These are phyloP conservation scores for Carex parvula DNA, from an alignment of 176 grass and related monocot genomes.

Conservation along the genomic window DNA sequence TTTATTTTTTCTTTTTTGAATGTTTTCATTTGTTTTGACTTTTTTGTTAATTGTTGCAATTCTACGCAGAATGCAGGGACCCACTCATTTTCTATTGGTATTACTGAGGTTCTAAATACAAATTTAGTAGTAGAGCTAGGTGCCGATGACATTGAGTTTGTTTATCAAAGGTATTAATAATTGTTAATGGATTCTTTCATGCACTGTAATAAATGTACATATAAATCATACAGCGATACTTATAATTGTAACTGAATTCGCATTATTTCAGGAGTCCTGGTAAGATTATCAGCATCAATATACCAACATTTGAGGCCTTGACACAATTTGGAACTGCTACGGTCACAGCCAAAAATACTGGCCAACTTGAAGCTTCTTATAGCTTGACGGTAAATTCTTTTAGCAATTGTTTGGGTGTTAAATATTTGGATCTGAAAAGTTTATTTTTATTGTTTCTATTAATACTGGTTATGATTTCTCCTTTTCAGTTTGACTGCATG, in stretches of 20 bases:
- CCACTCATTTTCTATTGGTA: conserved; percentile 70
- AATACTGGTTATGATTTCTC: conserved; percentile 14
- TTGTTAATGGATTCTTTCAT: conserved; percentile 1
- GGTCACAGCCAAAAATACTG: conserved; percentile 64
- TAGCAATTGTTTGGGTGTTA: not conserved
- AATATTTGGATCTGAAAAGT: not conserved
- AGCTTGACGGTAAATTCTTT: conserved; percentile 65
- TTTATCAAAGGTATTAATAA: conserved; percentile 70
- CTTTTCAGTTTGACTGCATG: conserved; percentile 72
- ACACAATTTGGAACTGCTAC: conserved; percentile 68
- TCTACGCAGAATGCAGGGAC: conserved; percentile 52
- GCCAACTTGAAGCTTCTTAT: conserved; percentile 83
- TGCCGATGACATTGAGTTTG: conserved; percentile 88
- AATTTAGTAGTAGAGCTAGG: conserved; percentile 75
- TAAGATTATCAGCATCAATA: conserved; percentile 50
- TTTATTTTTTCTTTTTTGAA: not conserved
- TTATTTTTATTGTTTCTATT: not conserved
- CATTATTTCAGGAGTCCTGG: conserved; percentile 73
- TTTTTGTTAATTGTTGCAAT: not conserved
- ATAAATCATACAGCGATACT: not conserved
- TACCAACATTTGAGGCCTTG: conserved; percentile 76
- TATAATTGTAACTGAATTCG: not conserved
- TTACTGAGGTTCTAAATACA: conserved; percentile 55
- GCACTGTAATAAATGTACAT: conserved; percentile 6
- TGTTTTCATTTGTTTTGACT: not conserved